phyloP scores from a whole-genome alignment of 2,329 filamentous ascomycete species.

The Colletotrichum sp. region DNA sequence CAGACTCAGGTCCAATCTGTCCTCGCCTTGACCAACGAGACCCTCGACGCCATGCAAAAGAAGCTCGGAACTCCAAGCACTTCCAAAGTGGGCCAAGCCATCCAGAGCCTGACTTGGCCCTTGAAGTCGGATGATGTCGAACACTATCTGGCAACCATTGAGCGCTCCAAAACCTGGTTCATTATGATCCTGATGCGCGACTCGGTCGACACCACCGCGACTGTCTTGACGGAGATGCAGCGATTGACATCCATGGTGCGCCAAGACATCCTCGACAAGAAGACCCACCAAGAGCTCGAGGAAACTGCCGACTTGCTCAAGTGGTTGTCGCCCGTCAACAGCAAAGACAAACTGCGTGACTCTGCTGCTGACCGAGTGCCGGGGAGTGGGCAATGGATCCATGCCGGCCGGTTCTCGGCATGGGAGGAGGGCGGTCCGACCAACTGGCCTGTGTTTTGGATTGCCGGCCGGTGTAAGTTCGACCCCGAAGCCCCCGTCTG shows the following conservation, averaged over 20 bases:
- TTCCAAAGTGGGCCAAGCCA: slow-evolving; percentile 17
- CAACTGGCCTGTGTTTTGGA: slow-evolving; percentile 25
- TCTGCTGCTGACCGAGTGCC: slow-evolving; percentile 20
- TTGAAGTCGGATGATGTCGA: slow-evolving; percentile 23
- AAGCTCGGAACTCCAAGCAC: slow-evolving; percentile 18
- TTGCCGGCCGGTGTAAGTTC: slow-evolving; percentile 27
- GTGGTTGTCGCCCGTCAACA: slow-evolving; percentile 25
- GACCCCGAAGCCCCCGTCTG: not conserved
- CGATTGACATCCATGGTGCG: slow-evolving; percentile 23
- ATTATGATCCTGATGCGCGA: slow-evolving; percentile 28
- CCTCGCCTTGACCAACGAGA: slow-evolving; percentile 26
- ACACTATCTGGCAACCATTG: slow-evolving; percentile 24
- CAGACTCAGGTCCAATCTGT: slow-evolving; percentile 16
- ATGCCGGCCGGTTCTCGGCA: slow-evolving; percentile 14
- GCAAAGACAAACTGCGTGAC: slow-evolving; percentile 18
- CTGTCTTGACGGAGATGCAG: slow-evolving; percentile 25
- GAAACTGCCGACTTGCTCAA: slow-evolving; percentile 21
- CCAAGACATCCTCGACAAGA: slow-evolving; percentile 23
- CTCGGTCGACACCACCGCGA: slow-evolving; percentile 21
- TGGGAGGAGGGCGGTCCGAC: slow-evolving; percentile 20
- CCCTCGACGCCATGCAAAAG: slow-evolving; percentile 21
- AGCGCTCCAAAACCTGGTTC: slow-evolving; percentile 29
- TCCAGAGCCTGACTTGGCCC: slow-evolving; percentile 23
- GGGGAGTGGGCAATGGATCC: slow-evolving; percentile 25
- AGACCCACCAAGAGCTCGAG: slow-evolving; percentile 15